Evolutionary conservation across 495 filamentous ascomycete genomes (phyloP), one percentile per base, ranked within the genome.

Genomic region (Staphylotrichum tortipilum): DNA sequence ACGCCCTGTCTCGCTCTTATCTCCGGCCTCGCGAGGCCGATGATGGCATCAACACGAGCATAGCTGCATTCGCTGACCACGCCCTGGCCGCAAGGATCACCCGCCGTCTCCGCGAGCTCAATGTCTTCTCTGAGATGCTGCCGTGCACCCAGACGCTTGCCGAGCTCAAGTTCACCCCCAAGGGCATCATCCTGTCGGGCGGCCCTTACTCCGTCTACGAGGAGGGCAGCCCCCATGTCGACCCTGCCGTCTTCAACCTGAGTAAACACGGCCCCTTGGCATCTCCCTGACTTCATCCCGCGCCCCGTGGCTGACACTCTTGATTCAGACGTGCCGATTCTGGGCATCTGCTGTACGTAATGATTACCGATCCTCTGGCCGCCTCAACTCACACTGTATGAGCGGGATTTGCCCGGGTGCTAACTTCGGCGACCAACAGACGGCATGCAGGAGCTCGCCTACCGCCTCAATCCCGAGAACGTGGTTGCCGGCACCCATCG

Each of bases 51-150:
- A n/a, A n/a, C n/a, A n/a, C n/a, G n/a, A n/a, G n/a, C n/a, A n/a
- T n/a, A n/a, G n/a, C n/a, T n/a, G n/a, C n/a, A n/a, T n/a, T 2
- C 22, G 39, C 52, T 49, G 41, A 55, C 47, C 23, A n/a, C n/a
- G n/a, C n/a, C n/a, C 17, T 28, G 46, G 9, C 18, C 34, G 17
- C 30, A 55, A 55, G 53, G 31, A 55, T 55, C 42, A 55, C 53
- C 33, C 53, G 53, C 36, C 53, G 53, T 24, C 53, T 55, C 7
- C 53, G 53, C 21, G 53, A 55, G 42, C 53, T 95, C 69, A 84
- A 86, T 73, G 78, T 97, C 64, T 95, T 85, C 74, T 80, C 79
- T 34, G 91, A 97, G 72, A 85, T 96, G 82, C 79, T 95, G 38
- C 90, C 89, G 24, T 96, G 91, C 73, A 96, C 88, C 47, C 80